Evolutionary conservation across 2,329 filamentous ascomycete genomes (phyloP), one percentile per base, ranked within the genome.

Genomic region (Cyphellophora attinorum): DNA sequence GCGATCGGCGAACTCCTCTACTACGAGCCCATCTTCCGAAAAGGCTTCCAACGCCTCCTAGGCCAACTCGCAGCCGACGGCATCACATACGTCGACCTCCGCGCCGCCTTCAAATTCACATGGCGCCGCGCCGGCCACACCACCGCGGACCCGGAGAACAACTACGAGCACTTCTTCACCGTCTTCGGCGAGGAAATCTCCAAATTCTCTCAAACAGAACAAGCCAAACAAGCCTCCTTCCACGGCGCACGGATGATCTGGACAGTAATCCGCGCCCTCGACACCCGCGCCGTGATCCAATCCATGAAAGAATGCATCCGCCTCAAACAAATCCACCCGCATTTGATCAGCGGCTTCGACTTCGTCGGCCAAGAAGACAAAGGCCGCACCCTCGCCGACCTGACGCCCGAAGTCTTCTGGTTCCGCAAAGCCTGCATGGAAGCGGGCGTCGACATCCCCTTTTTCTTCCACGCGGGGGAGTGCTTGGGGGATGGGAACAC

Each of bases 381-480:
- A 1, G 88, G 86, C 1, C 74, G 83, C 10, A 71, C 85, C 0
- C 72, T 95, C 16, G 68, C 72, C 18, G 82, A 91, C 46, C 62
- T 93, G 3, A 70, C 89, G 0, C 86, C 88, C 0, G 76, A 93
- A 51, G 65, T 96, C 0, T 89, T 95, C 58, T 95, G 85, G 85
- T 95, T 96, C 69, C 79, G 79, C 45, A 88, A 89, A 57, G 75
- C 81, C 49, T 95, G 86, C 55, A 73, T 75, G 1, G 70, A 83
- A 52, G 79, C 85, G 51, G 76, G 73, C 2, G 73, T 95, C 23
- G 76, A 85, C 32, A 77, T 98, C 6, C 89, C 89, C 1, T 94
- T 95, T 65, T 93, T 93, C 66, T 93, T 96, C 64, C 88, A 95
- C 56, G 88, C 89, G 0, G 89, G 88, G 45, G 88, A 95, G 60